Evolutionary conservation across 306 rosid genomes (phyloP).

Genomic region (Castanea sativa): DNA sequence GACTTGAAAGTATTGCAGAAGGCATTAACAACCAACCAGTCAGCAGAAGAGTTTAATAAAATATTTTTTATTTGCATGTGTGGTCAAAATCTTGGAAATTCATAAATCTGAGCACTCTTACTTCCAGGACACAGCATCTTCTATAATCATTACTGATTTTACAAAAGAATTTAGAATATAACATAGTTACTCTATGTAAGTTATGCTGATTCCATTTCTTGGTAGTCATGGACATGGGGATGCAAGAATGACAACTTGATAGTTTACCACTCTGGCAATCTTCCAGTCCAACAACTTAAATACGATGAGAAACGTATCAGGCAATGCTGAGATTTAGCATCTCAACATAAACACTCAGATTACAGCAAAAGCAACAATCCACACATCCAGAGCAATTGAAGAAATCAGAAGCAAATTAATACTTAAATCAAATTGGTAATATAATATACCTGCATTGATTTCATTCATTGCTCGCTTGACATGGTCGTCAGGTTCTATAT

Average conservation of each 20-base stretch:
- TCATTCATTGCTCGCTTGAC: constrained; percentile 98
- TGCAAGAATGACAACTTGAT: background rate
- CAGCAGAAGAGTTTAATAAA: background rate
- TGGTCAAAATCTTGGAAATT: background rate
- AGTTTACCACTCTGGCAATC: background rate
- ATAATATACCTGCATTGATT: constrained; percentile 78
- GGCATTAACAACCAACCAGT: background rate
- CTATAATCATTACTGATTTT: background rate
- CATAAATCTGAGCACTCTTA: background rate
- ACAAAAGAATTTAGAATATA: background rate
- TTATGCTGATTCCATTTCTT: background rate
- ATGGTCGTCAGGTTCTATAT: constrained; percentile 85
- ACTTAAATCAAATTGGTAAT: constrained; percentile 1
- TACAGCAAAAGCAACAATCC: background rate
- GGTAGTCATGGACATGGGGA: background rate
- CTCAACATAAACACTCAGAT: background rate
- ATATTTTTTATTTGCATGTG: background rate
- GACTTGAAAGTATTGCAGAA: background rate
- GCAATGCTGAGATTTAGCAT: background rate
- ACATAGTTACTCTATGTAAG: background rate
- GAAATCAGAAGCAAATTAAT: background rate
- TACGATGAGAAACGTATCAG: background rate
- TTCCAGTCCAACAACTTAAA: background rate
- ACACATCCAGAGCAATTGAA: background rate
- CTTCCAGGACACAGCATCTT: background rate